Base-by-base conservation (phyloP, 2,329 filamentous ascomycete species). In the Taxawa tesnikishii region DNA sequence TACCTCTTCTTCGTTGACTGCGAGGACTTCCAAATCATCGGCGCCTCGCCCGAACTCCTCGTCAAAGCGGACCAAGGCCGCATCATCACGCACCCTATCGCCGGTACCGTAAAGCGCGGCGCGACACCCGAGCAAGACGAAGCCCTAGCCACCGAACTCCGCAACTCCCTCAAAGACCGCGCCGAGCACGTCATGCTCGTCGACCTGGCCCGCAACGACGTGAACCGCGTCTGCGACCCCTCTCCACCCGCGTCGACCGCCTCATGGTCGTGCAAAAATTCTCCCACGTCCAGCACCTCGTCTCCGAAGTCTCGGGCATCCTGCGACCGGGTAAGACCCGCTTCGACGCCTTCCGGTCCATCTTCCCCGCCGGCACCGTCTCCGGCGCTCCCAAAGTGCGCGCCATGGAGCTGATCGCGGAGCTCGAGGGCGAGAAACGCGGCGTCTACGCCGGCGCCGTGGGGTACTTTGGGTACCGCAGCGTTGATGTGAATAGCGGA, bases 111-210 rank as follows among this genome's bases (percentile, higher is more conserved):
- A 34, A 85, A 83, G 60, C 75, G 90, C 45, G 87, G 88, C 38
- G 74, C 73, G 48, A 83, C 79, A 2, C 63, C 75, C 3, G 79
- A 83, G 50, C 83, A 94, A 50, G 90, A 98, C 53, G 75, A 80
- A 43, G 65, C 62, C 11, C 73, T 94, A 15, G 85, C 87, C 7
- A 68, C 76, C 28, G 80, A 84, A 58, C 73, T 93, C 37, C 72
- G 75, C 29, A 72, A 65, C 47, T 92, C 79, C 33, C 67, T 94
- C 44, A 96, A 98, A 60, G 90, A 98, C 63, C 75, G 83, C 32
- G 83, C 83, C 31, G 83, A 93, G 62, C 85, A 96, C 63, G 87
- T 96, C 49, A 98, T 98, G 90, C 66, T 98, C 45, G 90, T 96
- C 28, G 88, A 98, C 55, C 68, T 96, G 34, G 90, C 90, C 9